Evolutionary conservation across 495 filamentous ascomycete genomes (phyloP).

Genomic region (Poronia punctata): DNA sequence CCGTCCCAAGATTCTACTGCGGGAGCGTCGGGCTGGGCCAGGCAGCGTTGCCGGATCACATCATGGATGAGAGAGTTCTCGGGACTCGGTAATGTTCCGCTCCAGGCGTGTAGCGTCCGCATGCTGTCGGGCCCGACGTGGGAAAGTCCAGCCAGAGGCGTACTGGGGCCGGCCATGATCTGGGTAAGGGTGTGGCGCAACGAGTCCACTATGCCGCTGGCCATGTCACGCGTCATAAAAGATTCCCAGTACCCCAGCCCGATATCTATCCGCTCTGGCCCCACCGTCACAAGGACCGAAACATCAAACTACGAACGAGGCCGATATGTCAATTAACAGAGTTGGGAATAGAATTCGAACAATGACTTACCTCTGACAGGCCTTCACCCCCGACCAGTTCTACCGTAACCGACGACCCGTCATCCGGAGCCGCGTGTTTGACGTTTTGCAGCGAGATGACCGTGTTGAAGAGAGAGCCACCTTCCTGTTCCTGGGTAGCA

Average conservation of each 20-base stretch:
- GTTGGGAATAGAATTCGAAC: too few relatives aligned
- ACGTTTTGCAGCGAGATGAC: conserved; percentile 16
- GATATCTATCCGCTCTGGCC: neutral
- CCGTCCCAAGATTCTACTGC: conserved; percentile 37
- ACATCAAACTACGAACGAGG: conserved; percentile 4
- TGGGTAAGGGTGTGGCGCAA: neutral
- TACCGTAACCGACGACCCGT: neutral
- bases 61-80: neutral
- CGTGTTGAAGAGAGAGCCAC: conserved; percentile 28
- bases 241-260: neutral
- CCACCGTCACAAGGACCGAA: neutral
- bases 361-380: neutral
- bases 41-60: neutral
- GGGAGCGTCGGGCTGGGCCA: conserved; percentile 16
- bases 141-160: too few relatives aligned
- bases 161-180: neutral
- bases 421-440: neutral
- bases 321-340: too few relatives aligned
- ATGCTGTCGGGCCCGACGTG: too few relatives aligned
- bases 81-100: neutral
- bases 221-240: neutral
- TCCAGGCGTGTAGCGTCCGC: neutral
- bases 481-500: conserved; percentile 20
- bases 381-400: neutral
- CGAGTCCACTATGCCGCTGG: neutral